Evolutionary conservation across 176 grass and related monocot species (phyloP).

Genomic region (Oryza longistaminata): DNA sequence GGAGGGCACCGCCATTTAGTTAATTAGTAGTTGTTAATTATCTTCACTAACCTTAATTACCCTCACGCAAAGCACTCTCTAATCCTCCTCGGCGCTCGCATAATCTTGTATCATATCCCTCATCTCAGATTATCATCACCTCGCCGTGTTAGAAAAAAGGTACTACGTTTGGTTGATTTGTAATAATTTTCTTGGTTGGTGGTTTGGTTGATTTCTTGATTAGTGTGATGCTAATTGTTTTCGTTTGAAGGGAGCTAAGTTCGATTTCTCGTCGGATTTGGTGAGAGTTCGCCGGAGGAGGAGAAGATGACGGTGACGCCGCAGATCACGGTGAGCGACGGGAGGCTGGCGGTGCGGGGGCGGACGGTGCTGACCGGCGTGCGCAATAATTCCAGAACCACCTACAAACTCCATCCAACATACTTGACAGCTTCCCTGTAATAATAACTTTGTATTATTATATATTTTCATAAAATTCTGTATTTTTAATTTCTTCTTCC

Average conservation of each 20-base stretch:
- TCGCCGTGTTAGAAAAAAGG: not conserved
- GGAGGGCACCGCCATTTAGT: not conserved
- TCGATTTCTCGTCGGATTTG: not conserved
- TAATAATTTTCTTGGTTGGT: not conserved
- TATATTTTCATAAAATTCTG: no score
- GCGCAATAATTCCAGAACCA: no score
- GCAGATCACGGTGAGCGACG: slow-evolving; percentile 59
- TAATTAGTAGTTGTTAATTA: slow-evolving; percentile 9
- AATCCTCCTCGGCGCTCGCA: not conserved
- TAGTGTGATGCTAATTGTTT: not conserved
- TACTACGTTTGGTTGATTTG: not conserved
- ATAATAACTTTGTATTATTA: no score
- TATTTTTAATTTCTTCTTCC: no score
- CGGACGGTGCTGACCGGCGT: slow-evolving; percentile 72
- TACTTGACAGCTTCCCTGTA: no score
- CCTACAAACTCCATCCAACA: no score
- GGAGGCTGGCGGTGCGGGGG: slow-evolving; percentile 58
- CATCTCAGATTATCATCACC: not conserved
- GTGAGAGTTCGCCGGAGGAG: slow-evolving; percentile 16
- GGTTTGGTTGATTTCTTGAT: not conserved
- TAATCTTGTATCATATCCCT: not conserved
- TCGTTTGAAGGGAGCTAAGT: not conserved
- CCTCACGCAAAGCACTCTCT: not conserved
- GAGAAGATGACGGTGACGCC: slow-evolving; percentile 68
- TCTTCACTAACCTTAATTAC: not conserved